phyloP scores from a whole-genome alignment of 1,284 basidiomycete genomes.

The Golubevia sp. region DNA sequence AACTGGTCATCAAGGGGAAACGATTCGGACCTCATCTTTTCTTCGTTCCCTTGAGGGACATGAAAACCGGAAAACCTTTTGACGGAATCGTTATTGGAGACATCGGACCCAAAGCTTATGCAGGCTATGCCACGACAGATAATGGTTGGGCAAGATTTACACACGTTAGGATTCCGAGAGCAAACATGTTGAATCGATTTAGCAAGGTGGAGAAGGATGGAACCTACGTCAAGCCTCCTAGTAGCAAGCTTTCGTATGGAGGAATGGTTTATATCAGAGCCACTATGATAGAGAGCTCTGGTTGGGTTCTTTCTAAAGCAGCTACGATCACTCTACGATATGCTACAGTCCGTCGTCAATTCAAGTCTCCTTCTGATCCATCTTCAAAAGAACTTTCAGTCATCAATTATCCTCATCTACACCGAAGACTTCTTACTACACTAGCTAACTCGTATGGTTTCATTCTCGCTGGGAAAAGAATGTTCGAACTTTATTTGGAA shows the following conservation, averaged over 20 bases:
- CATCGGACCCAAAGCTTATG: constrained; percentile 54
- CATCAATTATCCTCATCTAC: constrained; percentile 73
- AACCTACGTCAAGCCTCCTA: constrained; percentile 72
- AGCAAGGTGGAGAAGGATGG: constrained; percentile 74
- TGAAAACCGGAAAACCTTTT: constrained; percentile 33
- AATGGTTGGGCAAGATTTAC: constrained; percentile 66
- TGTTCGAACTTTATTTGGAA: constrained; percentile 64
- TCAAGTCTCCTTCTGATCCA: constrained; percentile 30
- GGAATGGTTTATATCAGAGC: constrained; percentile 62
- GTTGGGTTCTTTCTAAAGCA: constrained; percentile 70
- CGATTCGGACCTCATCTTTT: constrained; percentile 78
- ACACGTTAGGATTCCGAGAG: constrained; percentile 74
- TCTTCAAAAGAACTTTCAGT: constrained; percentile 68
- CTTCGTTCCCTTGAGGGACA: constrained; percentile 64
- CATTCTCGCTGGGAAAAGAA: constrained; percentile 69
- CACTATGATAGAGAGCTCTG: constrained; percentile 69
- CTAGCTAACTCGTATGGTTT: constrained; percentile 75
- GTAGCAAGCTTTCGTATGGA: constrained; percentile 76
- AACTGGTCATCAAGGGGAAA: constrained; percentile 72
- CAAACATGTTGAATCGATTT: constrained; percentile 77
- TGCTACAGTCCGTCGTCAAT: constrained; percentile 73
- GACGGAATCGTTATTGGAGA: constrained; percentile 45
- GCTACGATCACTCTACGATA: constrained; percentile 77
- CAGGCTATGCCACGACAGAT: constrained; percentile 41
- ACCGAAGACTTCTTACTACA: constrained; percentile 73